Evolutionary conservation across 257 asterid genomes (phyloP), one percentile per base, ranked within the genome.

Genomic region (Gardenia jasminoides): DNA sequence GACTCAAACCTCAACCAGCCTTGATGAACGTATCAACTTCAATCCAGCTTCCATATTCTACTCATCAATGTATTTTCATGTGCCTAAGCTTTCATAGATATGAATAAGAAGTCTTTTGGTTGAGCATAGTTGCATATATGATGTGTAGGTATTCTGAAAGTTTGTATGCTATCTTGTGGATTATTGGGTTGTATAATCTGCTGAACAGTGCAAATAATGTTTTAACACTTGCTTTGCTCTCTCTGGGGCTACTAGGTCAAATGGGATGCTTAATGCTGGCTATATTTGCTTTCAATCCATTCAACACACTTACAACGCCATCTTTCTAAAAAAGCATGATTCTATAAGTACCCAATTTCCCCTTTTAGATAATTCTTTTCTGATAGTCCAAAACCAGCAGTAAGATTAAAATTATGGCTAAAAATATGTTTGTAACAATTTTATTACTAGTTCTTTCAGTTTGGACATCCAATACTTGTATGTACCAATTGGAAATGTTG

Each of bases 31-130:
- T n/a, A n/a, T n/a, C n/a, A n/a, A n/a, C n/a, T n/a, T 93, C 67
- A 95, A 93, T 83, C 99, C 97, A 33, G 99, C 99, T 77, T 93
- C 99, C 76, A 82, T 95, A 86, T 95, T 95, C 92, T 95, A 93
- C 92, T 92, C 99, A 28, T 86, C 99, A 76, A 86, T 95, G 99
- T 95, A 89, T 67, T 72, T 78, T 81, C 89, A 79, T 66, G 79
- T 76, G 70, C 84, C 85, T 74, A 85, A 19, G 64, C 44, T 80
- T 70, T 33, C 5, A 72, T 67, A 41, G 72, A 28, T 75, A 72
- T 64, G 24, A 24, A 76, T 26, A 20, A 61, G 17, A 69, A 81
- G 76, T 78, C 58, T 68, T 80, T 61, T 30, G 67, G 50, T 74
- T 88, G 80, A 82, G 70, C 41, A 79, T 78, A 50, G 56, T 78